A percentile compares a stretch with the other conserved stretches of the same genome.
phyloP scores from a whole-genome alignment of 495 filamentous ascomycete genomes.

The Penicillium cinerascens region DNA sequence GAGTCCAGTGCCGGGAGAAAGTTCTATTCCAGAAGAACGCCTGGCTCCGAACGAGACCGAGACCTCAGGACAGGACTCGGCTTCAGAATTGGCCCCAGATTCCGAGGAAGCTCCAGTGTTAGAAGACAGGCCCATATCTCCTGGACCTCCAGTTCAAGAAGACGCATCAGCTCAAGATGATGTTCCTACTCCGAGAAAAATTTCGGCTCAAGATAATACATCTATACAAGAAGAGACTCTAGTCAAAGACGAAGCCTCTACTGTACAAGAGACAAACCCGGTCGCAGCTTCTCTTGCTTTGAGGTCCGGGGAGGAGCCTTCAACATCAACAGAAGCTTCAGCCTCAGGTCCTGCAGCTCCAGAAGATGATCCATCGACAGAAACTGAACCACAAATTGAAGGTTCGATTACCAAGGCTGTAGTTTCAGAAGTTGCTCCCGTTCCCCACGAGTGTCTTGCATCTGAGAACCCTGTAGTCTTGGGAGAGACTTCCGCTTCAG shows the following conservation, averaged over 20 bases:
- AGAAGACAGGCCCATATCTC: background rate
- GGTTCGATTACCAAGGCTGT: background rate
- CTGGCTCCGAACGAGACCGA: background rate
- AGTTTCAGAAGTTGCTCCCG: background rate
- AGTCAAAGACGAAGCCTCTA: background rate
- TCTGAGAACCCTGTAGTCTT: background rate
- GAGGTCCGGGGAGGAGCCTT: background rate
- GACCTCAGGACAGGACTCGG: background rate
- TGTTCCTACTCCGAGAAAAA: background rate
- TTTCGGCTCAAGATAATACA: background rate
- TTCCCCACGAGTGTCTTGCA: background rate
- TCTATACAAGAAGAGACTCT: background rate
- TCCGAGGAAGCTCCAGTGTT: background rate
- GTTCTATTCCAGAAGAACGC: constrained; percentile 8
- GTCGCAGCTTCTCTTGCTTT: background rate
- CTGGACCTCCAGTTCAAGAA: background rate
- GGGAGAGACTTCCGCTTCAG: background rate
- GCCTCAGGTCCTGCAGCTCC: background rate
- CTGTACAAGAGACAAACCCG: background rate
- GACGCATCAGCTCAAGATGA: background rate
- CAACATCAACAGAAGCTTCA: background rate
- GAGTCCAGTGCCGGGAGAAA: constrained; percentile 25
- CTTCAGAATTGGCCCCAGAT: background rate
- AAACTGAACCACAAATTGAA: background rate
- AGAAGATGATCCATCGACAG: background rate